phyloP scores from a whole-genome alignment of 352 stramenopile genomes.

The Thalassiosira delicatula region DNA sequence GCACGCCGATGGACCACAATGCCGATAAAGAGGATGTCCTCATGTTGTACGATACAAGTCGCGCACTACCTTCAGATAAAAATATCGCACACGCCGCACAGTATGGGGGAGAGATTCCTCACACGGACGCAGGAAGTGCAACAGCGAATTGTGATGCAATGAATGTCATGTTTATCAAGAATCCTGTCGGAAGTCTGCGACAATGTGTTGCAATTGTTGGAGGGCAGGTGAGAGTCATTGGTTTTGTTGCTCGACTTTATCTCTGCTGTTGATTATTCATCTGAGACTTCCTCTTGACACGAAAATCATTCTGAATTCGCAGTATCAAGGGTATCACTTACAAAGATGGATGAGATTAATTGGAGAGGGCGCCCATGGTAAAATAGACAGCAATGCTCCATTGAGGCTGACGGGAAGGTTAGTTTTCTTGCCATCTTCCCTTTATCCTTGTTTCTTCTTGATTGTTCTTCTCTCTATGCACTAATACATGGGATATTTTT shows the following conservation, averaged over 20 bases:
- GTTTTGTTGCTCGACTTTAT: too few relatives aligned
- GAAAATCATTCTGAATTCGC: too few relatives aligned
- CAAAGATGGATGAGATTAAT: slow-evolving; percentile 83
- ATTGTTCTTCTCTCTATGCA: too few relatives aligned
- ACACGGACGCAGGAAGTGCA: slow-evolving; percentile 46
- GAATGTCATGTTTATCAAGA: slow-evolving; percentile 71
- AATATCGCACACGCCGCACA: slow-evolving; percentile 27
- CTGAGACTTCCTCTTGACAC: too few relatives aligned
- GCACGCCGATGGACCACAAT: slow-evolving; percentile 54
- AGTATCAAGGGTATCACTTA: slow-evolving; percentile 80
- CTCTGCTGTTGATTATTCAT: too few relatives aligned
- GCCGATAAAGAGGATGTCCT: slow-evolving; percentile 58
- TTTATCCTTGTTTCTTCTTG: too few relatives aligned
- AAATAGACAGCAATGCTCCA: too few relatives aligned
- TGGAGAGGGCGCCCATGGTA: too few relatives aligned
- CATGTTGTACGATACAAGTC: slow-evolving; percentile 69
- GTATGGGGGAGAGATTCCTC: slow-evolving; percentile 28
- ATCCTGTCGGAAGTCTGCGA: slow-evolving; percentile 34
- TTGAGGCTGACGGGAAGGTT: too few relatives aligned
- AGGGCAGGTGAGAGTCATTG: too few relatives aligned
- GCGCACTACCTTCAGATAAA: slow-evolving; percentile 52
- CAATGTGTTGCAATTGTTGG: slow-evolving; percentile 77
- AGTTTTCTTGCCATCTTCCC: too few relatives aligned
- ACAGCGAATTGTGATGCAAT: slow-evolving; percentile 75
- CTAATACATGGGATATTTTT: too few relatives aligned